Evolutionary conservation across 805 yeast genomes (phyloP).

Genomic region (Debaryomyces maramus): DNA sequence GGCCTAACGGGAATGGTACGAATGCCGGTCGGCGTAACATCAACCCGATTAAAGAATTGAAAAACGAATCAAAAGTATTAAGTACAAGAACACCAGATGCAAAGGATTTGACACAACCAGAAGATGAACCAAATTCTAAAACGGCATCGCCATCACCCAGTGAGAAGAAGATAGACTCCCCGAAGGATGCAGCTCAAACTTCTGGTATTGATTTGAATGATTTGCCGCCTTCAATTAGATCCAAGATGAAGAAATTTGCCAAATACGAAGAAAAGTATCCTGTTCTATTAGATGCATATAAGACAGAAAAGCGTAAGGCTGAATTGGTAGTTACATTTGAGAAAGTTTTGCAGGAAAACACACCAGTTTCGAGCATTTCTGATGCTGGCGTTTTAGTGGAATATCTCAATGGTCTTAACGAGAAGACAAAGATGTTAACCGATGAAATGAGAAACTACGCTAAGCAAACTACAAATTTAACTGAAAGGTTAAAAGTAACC

Average conservation of each 20-base stretch:
- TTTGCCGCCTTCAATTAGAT: conserved; percentile 56
- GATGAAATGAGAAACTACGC: conserved; percentile 60
- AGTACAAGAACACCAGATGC: conserved; percentile 49
- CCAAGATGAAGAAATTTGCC: conserved; percentile 69
- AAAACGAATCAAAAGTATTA: conserved; percentile 35
- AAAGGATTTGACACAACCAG: conserved; percentile 47
- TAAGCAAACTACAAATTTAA: conserved; percentile 25
- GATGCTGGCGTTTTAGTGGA: conserved; percentile 73
- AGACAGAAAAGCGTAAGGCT: conserved; percentile 68
- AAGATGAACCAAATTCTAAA: conserved; percentile 32
- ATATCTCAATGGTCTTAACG: conserved; percentile 61
- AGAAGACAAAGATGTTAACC: conserved; percentile 60
- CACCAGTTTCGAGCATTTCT: conserved; percentile 74
- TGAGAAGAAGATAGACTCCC: conserved; percentile 10
- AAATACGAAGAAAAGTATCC: conserved; percentile 95
- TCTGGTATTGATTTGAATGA: conserved; percentile 30
- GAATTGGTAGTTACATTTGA: conserved; percentile 65
- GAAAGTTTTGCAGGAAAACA: conserved; percentile 67
- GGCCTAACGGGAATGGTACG: conserved; percentile 4
- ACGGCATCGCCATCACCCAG: not conserved
- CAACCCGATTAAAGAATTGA: conserved; percentile 30
- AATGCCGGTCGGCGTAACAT: conserved; percentile 5
- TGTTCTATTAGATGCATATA: conserved; percentile 76
- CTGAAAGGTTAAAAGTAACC: conserved; percentile 5
- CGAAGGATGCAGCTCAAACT: conserved; percentile 13